A percentile compares a stretch with the other conserved stretches of the same genome.
Conservation (phyloP, 2,329 filamentous ascomycete genomes). For the Hymenoscyphus linearis region DNA sequence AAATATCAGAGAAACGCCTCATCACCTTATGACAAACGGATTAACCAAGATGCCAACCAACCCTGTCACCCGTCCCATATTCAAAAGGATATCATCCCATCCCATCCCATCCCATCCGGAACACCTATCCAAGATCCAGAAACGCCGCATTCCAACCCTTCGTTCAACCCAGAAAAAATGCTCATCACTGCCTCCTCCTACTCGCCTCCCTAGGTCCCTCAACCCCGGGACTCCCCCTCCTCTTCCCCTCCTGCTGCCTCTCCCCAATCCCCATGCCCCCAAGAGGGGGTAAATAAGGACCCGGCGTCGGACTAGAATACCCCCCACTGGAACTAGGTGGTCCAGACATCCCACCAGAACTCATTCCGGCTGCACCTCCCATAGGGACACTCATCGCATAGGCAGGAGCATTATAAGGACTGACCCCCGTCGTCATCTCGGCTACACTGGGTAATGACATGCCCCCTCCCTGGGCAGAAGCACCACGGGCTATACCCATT, state of each 20-base stretch:
- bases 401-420: conserved; percentile 54
- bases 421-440: conserved; percentile 59
- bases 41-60: not conserved
- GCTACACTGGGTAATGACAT: conserved; percentile 53
- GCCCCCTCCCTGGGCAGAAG: conserved; percentile 25
- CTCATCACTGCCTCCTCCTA: conserved; percentile 37
- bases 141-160: not conserved
- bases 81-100: not conserved
- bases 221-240: conserved; percentile 48
- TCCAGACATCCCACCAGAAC: too few species aligned
- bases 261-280: not conserved
- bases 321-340: conserved; percentile 33
- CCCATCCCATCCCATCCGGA: not conserved
- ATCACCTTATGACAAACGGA: not conserved
- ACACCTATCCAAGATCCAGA: too few species aligned
- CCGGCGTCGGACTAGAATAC: conserved; percentile 14
- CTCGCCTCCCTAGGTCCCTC: conserved; percentile 41
- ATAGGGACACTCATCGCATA: conserved; percentile 39
- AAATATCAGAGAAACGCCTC: not conserved
- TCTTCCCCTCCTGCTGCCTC: conserved; percentile 38
- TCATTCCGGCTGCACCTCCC: too few species aligned
- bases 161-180: too few species aligned
- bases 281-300: conserved; percentile 1
- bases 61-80: too few species aligned
- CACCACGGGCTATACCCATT: too few species aligned